Conservation (phyloP, 768 basidiomycete genomes). For the Boletus barrowsii region DNA sequence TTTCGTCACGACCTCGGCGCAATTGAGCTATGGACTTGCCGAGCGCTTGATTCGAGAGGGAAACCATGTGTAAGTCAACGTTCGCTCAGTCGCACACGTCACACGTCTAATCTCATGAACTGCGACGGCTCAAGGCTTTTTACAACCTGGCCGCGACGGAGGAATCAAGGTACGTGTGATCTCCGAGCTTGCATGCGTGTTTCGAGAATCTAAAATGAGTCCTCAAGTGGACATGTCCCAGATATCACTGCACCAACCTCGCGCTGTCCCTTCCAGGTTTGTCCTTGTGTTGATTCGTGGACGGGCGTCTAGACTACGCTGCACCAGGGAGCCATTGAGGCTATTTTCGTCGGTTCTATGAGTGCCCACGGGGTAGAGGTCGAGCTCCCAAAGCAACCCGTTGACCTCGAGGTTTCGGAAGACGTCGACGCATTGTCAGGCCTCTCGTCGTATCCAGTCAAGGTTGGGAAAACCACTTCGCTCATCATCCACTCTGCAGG, state of each 20-base stretch:
- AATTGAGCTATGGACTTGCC: background rate
- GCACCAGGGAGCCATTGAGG: constrained; percentile 37
- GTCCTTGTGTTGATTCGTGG: background rate
- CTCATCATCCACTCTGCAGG: background rate
- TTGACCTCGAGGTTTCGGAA: constrained; percentile 28
- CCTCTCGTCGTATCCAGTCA: constrained; percentile 22
- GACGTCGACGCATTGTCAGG: constrained; percentile 36
- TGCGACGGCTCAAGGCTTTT: background rate
- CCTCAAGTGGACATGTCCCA: constrained; percentile 52
- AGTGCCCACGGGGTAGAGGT: constrained; percentile 27
- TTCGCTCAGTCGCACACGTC: background rate
- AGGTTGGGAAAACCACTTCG: constrained; percentile 2
- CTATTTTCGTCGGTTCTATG: constrained; percentile 38
- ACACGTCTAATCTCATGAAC: background rate
- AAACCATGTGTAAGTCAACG: background rate
- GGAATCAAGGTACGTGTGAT: background rate
- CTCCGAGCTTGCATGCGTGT: background rate
- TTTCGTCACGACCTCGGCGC: background rate
- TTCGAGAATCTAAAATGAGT: background rate
- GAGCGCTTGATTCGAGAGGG: background rate
- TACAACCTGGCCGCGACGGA: background rate
- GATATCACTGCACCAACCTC: constrained; percentile 59
- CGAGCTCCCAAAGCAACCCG: constrained; percentile 32
- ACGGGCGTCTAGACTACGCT: constrained; percentile 24
- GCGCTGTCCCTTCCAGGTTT: constrained; percentile 66